Evolutionary conservation across 768 basidiomycete genomes (phyloP).

Genomic region (Leucocoprinus leucothites): DNA sequence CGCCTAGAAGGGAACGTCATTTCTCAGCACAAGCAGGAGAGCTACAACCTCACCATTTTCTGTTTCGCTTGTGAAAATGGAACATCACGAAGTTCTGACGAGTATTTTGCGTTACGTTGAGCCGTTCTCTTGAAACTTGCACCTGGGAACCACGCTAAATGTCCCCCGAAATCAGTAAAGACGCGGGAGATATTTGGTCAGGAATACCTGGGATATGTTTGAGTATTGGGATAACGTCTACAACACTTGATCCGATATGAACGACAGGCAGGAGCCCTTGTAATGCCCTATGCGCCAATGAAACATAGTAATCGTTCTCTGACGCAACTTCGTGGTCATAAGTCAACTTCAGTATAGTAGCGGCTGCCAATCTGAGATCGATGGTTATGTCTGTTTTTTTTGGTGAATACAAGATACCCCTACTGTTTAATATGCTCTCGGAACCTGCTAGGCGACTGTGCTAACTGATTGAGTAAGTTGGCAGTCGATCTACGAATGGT

Average conservation of each 20-base stretch:
- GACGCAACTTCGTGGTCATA: conserved; percentile 38
- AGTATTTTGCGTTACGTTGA: conserved; percentile 17
- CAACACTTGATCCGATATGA: conserved; percentile 36
- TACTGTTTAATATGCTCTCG: conserved; percentile 26
- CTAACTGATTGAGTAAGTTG: conserved; percentile 24
- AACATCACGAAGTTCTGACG: conserved; percentile 20
- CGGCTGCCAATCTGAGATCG: conserved; percentile 24
- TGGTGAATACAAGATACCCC: conserved; percentile 6
- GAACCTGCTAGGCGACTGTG: conserved; percentile 26
- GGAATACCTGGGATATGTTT: conserved; percentile 26
- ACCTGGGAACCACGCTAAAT: conserved; percentile 36
- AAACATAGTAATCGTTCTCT: conserved; percentile 33
- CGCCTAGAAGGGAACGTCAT: conserved; percentile 12
- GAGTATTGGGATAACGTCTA: conserved; percentile 33
- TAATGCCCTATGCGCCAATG: conserved; percentile 23
- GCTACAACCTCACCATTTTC: conserved; percentile 19
- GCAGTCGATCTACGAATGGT: conserved; percentile 20
- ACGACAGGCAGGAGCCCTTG: conserved; percentile 22
- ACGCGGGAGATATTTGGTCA: background rate
- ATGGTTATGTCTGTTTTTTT: background rate
- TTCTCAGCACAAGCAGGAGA: too few relatives aligned
- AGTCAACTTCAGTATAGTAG: conserved; percentile 32
- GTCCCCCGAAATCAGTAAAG: background rate
- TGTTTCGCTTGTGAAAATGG: conserved; percentile 27
- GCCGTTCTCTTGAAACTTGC: conserved; percentile 32